Conservation (phyloP, 352 stramenopile genomes). For the Globisporangium spiculum region DNA sequence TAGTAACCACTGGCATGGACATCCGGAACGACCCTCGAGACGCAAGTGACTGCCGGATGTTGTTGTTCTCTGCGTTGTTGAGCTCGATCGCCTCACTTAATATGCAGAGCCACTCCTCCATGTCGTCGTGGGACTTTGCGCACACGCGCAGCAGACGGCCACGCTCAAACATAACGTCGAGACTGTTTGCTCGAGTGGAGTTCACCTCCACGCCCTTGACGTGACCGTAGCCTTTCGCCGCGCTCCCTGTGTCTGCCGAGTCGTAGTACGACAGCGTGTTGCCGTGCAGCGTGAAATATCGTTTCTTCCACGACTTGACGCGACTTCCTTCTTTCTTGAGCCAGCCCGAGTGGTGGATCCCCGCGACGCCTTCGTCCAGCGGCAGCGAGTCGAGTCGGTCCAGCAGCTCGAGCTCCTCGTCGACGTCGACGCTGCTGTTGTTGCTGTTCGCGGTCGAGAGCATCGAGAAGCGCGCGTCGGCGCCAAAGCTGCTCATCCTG, state of each 20-base stretch:
- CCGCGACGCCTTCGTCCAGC: constrained; percentile 38
- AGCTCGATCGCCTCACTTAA: constrained; percentile 72
- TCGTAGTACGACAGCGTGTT: constrained; percentile 84
- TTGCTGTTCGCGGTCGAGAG: constrained; percentile 28
- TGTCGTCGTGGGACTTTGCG: constrained; percentile 53
- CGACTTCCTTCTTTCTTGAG: constrained; percentile 75
- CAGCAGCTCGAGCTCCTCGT: constrained; percentile 54
- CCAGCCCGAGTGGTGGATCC: constrained; percentile 74
- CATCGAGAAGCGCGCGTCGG: constrained; percentile 39
- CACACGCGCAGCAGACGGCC: constrained; percentile 70
- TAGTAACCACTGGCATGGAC: constrained; percentile 23
- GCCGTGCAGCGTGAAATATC: constrained; percentile 75
- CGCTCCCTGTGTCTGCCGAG: constrained; percentile 64
- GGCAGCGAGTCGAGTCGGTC: constrained; percentile 54
- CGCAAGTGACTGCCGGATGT: constrained; percentile 52
- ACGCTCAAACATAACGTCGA: constrained; percentile 79
- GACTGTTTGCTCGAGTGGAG: constrained; percentile 45
- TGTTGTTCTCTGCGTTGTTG: constrained; percentile 51
- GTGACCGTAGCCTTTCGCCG: constrained; percentile 79
- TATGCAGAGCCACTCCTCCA: constrained; percentile 74
- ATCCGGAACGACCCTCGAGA: constrained; percentile 38
- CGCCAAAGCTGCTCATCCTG: constrained; percentile 15
- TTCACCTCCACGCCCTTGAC: constrained; percentile 76
- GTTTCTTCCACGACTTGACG: constrained; percentile 81
- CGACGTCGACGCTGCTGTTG: constrained; percentile 38